phyloP scores from a whole-genome alignment of 441 rosid species.

The Metrosideros polymorpha region DNA sequence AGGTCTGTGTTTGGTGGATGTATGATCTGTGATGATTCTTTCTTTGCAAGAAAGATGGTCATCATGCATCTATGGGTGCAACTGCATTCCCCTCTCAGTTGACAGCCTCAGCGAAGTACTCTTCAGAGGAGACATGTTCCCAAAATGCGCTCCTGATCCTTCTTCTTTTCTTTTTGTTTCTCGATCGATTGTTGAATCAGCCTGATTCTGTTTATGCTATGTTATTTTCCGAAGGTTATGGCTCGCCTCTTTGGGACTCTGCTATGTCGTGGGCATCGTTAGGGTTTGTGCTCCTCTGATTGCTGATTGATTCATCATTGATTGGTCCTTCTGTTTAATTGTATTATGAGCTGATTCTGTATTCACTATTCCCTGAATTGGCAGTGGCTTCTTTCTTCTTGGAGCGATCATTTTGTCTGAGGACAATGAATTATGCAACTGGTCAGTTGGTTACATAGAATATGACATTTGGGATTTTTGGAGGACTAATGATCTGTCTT shows the following conservation, averaged over 20 bases:
- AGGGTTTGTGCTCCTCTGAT: background rate
- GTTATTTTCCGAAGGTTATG: background rate
- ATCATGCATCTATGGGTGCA: background rate
- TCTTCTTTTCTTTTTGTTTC: background rate
- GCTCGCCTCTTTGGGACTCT: background rate
- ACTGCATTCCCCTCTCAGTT: too few species aligned
- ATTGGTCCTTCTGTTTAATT: background rate
- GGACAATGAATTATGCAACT: background rate
- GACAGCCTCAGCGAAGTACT: background rate
- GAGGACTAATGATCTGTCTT: background rate
- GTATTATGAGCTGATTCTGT: background rate
- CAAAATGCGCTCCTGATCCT: background rate
- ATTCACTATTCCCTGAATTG: background rate
- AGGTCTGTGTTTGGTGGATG: background rate
- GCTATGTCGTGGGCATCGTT: background rate
- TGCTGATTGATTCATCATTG: background rate
- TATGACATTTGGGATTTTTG: background rate
- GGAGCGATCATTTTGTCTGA: background rate
- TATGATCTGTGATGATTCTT: background rate
- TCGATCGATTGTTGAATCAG: background rate
- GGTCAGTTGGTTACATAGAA: background rate
- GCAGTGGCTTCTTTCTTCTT: background rate
- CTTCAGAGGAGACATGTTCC: too few species aligned
- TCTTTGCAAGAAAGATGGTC: background rate
- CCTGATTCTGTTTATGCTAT: background rate